These are phyloP conservation scores for Coemansia sp. DNA, from an alignment of 192 early-diverging fungal species.

Conservation along the genomic window DNA sequence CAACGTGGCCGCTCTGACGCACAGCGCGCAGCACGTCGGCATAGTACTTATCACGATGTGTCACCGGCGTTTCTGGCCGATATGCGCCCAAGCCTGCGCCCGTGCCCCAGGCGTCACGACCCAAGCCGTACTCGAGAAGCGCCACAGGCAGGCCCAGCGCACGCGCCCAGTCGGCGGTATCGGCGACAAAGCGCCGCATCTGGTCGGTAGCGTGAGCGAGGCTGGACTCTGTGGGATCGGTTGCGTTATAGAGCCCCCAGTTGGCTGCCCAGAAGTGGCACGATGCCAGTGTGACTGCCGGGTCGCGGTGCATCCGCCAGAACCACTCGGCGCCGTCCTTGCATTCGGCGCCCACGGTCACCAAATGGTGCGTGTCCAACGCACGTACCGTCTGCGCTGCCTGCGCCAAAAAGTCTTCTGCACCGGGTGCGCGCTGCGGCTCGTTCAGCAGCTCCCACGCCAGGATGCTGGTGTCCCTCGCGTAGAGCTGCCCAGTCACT, in stretches of 20 bases:
- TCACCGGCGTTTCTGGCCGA: slow-evolving; percentile 43
- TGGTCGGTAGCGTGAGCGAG: slow-evolving; percentile 41
- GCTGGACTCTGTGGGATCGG: slow-evolving; percentile 30
- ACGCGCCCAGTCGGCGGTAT: slow-evolving; percentile 52
- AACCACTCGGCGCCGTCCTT: slow-evolving; percentile 56
- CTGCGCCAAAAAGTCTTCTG: slow-evolving; percentile 53
- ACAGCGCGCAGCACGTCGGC: slow-evolving; percentile 26
- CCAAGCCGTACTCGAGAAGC: slow-evolving; percentile 60
- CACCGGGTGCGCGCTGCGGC: slow-evolving; percentile 47
- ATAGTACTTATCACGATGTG: slow-evolving; percentile 56
- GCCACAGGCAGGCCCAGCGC: slow-evolving; percentile 50
- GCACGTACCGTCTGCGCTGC: slow-evolving; percentile 50
- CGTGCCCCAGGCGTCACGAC: slow-evolving; percentile 41
- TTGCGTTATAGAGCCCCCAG: slow-evolving; percentile 59
- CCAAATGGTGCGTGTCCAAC: slow-evolving; percentile 55
- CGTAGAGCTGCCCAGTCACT: slow-evolving; percentile 51
- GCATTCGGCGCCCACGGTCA: slow-evolving; percentile 63
- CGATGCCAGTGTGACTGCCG: slow-evolving; percentile 52
- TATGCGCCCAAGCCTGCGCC: slow-evolving; percentile 33
- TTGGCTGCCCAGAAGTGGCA: slow-evolving; percentile 55
- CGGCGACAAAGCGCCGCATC: slow-evolving; percentile 36
- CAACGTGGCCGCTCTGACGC: slow-evolving; percentile 28
- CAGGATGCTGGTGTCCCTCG: slow-evolving; percentile 58
- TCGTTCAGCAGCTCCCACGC: slow-evolving; percentile 73
- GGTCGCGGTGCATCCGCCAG: slow-evolving; percentile 44